Evolutionary conservation across 2,329 filamentous ascomycete species (phyloP).

Genomic region (Fusarium keratoplasticum): DNA sequence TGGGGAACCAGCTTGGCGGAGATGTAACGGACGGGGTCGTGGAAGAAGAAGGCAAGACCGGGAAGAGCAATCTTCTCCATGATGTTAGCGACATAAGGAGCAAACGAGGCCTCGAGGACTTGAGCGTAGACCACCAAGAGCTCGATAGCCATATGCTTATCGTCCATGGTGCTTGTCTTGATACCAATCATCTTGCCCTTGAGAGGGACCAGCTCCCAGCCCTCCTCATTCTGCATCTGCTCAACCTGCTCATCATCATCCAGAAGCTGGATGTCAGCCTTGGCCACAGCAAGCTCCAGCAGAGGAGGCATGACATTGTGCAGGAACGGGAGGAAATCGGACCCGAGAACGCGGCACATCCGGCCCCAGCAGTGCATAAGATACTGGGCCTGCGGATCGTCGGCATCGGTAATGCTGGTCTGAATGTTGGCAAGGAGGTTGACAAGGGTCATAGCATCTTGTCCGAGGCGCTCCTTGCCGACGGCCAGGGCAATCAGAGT

Average conservation of each 20-base stretch:
- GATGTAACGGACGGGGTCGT: constrained; percentile 94
- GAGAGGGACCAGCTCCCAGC: constrained; percentile 96
- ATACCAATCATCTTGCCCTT: constrained; percentile 99
- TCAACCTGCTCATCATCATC: constrained; percentile 96
- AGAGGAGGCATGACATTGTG: constrained; percentile 94
- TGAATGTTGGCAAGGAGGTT: constrained; percentile 90
- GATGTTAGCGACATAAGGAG: constrained; percentile 89
- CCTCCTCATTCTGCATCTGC: constrained; percentile 92
- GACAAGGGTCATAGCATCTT: constrained; percentile 88
- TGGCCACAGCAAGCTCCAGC: constrained; percentile 89
- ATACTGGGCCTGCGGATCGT: constrained; percentile 97
- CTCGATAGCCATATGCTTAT: constrained; percentile 99
- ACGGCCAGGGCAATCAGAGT: constrained; percentile 96
- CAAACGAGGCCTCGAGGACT: constrained; percentile 92
- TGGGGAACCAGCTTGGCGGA: constrained; percentile 95
- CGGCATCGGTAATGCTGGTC: constrained; percentile 84
- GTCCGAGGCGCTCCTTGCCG: constrained; percentile 89
- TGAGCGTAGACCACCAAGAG: constrained; percentile 97
- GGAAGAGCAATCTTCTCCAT: constrained; percentile 97
- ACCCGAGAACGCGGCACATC: constrained; percentile 94
- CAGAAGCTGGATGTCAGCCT: constrained; percentile 95
- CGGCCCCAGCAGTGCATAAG: constrained; percentile 99
- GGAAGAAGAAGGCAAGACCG: constrained; percentile 97
- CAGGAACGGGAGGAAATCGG: constrained; percentile 93
- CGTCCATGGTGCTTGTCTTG: constrained; percentile 94